phyloP scores from a whole-genome alignment of 2,329 filamentous ascomycete species.

The Orbilia quercus region DNA sequence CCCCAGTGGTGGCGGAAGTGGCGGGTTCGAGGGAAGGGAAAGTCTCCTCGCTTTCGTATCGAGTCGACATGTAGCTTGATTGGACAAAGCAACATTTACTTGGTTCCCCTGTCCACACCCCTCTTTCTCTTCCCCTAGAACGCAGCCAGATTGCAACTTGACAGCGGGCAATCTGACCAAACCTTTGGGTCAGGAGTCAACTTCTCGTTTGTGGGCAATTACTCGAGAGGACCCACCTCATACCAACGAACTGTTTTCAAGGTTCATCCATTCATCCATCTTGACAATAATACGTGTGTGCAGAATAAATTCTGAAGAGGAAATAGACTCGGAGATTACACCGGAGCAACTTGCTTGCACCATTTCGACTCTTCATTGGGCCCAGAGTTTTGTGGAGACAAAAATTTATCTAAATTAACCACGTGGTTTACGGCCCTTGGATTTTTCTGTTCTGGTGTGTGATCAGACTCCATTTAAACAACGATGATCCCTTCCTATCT shows the following conservation, averaged over 20 bases:
- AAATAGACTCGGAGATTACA: slow-evolving; percentile 37
- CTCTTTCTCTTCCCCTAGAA: not conserved
- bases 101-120: slow-evolving; percentile 27
- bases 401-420: slow-evolving; percentile 32
- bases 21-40: slow-evolving; percentile 36
- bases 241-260: slow-evolving; percentile 19
- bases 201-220: slow-evolving; percentile 24
- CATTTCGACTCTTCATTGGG: slow-evolving; percentile 29
- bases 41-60: slow-evolving; percentile 17
- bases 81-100: slow-evolving; percentile 11
- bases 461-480: slow-evolving; percentile 25
- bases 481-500: slow-evolving; percentile 46
- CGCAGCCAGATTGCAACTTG: slow-evolving; percentile 45
- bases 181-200: slow-evolving; percentile 52
- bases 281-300: too few relatives aligned
- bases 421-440: slow-evolving; percentile 25
- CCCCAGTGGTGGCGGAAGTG: slow-evolving; percentile 52
- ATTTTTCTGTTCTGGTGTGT: not conserved
- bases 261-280: not conserved
- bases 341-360: slow-evolving; percentile 31
- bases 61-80: slow-evolving; percentile 1
- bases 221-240: slow-evolving; percentile 32
- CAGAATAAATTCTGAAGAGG: not conserved
- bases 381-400: slow-evolving; percentile 1
- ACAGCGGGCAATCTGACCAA: slow-evolving; percentile 55